A percentile compares a stretch with the other conserved stretches of the same genome.
These are phyloP conservation scores for Irpex sp. DNA, from an alignment of 1,284 basidiomycete species.

Conservation along the genomic window DNA sequence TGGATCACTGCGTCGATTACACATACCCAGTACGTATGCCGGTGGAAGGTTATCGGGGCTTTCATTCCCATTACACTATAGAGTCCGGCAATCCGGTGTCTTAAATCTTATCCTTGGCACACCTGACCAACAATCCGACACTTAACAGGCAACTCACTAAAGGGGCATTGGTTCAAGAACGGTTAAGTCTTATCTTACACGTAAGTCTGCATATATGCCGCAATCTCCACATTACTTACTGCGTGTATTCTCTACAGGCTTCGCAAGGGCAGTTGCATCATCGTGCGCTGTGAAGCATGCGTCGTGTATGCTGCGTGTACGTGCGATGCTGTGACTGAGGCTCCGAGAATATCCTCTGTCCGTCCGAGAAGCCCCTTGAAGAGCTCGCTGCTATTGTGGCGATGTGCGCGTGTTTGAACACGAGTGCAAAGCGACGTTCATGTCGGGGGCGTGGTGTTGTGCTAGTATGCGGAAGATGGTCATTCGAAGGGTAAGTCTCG, in stretches of 20 bases:
- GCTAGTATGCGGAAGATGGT: background rate
- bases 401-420: background rate
- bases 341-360: background rate
- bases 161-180: background rate
- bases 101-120: background rate
- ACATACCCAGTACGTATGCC: too few species aligned
- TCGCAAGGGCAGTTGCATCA: background rate
- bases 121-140: background rate
- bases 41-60: too few species aligned
- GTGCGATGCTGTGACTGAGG: background rate
- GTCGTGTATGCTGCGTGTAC: background rate
- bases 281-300: background rate
- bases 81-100: background rate
- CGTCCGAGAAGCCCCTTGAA: background rate
- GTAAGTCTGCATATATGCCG: background rate
- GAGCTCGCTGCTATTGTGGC: background rate
- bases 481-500: background rate
- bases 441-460: background rate
- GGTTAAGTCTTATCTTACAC: background rate
- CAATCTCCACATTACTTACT: background rate
- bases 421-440: background rate
- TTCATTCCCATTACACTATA: background rate
- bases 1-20: too few species aligned
- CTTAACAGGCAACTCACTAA: background rate
- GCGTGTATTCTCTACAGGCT: background rate